These are phyloP conservation scores for Talaromyces albobiverticillius DNA, from an alignment of 2,329 filamentous ascomycete species.

Conservation along the genomic window DNA sequence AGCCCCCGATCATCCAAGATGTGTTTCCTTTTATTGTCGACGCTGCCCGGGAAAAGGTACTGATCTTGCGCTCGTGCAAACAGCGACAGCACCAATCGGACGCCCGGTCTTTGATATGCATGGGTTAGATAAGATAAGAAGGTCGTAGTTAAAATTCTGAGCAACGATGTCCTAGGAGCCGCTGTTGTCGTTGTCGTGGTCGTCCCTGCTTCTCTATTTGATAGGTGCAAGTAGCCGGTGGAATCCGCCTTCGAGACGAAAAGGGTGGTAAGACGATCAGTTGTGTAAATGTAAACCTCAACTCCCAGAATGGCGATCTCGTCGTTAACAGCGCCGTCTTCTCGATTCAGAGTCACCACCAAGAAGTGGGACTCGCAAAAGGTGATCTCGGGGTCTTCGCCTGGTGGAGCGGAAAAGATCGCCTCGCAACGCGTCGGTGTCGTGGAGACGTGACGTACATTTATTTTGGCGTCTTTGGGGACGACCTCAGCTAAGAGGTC, in stretches of 20 bases:
- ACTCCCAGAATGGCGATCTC: conserved; percentile 76
- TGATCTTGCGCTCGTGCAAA: conserved; percentile 91
- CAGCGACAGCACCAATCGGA: conserved; percentile 75
- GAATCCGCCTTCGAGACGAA: conserved; percentile 98
- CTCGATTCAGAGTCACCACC: conserved; percentile 50
- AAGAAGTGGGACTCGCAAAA: conserved; percentile 84
- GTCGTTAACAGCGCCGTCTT: conserved; percentile 20
- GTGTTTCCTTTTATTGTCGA: conserved; percentile 81
- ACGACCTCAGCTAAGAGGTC: conserved; percentile 52
- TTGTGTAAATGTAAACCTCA: conserved; percentile 85
- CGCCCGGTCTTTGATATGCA: conserved; percentile 60
- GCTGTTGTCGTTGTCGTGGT: conserved; percentile 32
- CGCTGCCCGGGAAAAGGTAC: conserved; percentile 90
- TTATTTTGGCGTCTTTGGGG: conserved; percentile 58
- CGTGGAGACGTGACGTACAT: conserved; percentile 82
- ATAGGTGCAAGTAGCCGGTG: conserved; percentile 74
- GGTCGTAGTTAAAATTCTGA: conserved; percentile 65
- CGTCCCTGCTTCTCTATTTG: too few species aligned
- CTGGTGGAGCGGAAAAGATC: conserved; percentile 75
- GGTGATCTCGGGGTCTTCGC: conserved; percentile 69
- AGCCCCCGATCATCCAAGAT: conserved; percentile 85
- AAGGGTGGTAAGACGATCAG: conserved; percentile 73
- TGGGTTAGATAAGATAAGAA: conserved; percentile 75
- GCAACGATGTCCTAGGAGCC: conserved; percentile 65
- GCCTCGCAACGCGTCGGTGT: conserved; percentile 71